phyloP scores from a whole-genome alignment of 805 yeast genomes.

The Lipomyces lipofer region DNA sequence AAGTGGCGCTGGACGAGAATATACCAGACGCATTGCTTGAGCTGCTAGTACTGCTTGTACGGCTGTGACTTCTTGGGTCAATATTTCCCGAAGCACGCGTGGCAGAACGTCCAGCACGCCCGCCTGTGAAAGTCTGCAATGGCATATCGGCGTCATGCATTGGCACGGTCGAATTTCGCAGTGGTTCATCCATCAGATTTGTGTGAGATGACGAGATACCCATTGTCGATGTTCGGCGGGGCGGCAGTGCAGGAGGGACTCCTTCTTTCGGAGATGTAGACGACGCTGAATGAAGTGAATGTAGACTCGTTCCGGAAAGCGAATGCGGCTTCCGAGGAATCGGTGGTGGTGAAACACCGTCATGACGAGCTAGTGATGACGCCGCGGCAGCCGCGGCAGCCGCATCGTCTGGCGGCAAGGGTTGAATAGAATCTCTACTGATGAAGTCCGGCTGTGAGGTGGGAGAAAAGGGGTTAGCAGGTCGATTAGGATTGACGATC shows the following conservation, averaged over 20 bases:
- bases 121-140: constrained; percentile 20
- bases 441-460: constrained; percentile 55
- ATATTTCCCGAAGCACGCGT: not conserved
- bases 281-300: constrained; percentile 12
- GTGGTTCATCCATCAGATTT: too few relatives aligned
- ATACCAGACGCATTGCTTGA: too few relatives aligned
- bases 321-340: constrained; percentile 23
- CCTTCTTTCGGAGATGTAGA: constrained; percentile 13
- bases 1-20: constrained; percentile 5
- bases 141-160: constrained; percentile 22
- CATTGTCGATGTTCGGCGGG: constrained; percentile 14
- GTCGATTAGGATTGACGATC: constrained; percentile 67
- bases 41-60: constrained; percentile 8
- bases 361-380: not conserved
- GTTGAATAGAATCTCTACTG: constrained; percentile 1
- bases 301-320: constrained; percentile 13
- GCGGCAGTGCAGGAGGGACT: constrained; percentile 23
- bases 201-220: not conserved
- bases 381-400: constrained; percentile 11
- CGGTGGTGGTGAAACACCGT: constrained; percentile 19
- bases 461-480: constrained; percentile 70
- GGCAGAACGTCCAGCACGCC: not conserved
- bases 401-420: not conserved
- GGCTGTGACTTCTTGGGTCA: constrained; percentile 2
- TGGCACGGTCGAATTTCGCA: not conserved